Evolutionary conservation across 208 protist species (phyloP).

Genomic region (Wallacemonas sp.): DNA sequence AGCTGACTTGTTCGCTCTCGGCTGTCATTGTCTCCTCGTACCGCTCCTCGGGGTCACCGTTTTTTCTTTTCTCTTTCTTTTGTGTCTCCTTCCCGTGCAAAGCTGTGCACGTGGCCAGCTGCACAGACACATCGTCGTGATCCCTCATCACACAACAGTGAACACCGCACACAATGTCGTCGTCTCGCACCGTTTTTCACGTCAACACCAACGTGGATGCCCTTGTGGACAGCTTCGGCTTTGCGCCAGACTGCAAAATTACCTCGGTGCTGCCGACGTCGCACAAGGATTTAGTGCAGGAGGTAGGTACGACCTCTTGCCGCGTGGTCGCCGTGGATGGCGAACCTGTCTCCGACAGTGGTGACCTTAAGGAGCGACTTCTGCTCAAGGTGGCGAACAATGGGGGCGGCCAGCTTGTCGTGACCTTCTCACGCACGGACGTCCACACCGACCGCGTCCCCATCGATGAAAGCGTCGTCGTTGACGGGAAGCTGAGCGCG

Average conservation of each 20-base stretch:
- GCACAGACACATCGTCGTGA: neutral
- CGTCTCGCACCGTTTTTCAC: neutral
- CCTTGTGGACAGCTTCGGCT: slow-evolving; percentile 43
- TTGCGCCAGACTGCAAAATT: slow-evolving; percentile 68
- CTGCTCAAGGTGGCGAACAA: slow-evolving; percentile 11
- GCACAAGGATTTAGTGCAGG: slow-evolving; percentile 16
- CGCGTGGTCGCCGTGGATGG: slow-evolving; percentile 57
- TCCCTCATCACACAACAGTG: too few relatives aligned
- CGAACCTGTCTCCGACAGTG: slow-evolving; percentile 38
- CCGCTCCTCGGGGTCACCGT: neutral
- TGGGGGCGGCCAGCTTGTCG: slow-evolving; percentile 15
- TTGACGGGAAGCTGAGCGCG: slow-evolving; percentile 39
- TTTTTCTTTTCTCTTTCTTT: slow-evolving; percentile 12
- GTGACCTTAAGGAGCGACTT: slow-evolving; percentile 51
- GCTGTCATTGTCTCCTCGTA: neutral
- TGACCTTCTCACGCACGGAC: slow-evolving; percentile 43
- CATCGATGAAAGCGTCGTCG: slow-evolving; percentile 62
- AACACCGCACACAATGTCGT: neutral
- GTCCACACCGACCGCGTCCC: slow-evolving; percentile 21
- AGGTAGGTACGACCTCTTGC: slow-evolving; percentile 24
- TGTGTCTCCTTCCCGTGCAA: slow-evolving; percentile 12
- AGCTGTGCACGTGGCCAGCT: neutral
- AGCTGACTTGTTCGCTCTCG: neutral
- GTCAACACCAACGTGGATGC: slow-evolving; percentile 45
- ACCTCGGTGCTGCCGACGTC: slow-evolving; percentile 24